Conservation (phyloP, 441 rosid species). For the Adansonia gregorii region DNA sequence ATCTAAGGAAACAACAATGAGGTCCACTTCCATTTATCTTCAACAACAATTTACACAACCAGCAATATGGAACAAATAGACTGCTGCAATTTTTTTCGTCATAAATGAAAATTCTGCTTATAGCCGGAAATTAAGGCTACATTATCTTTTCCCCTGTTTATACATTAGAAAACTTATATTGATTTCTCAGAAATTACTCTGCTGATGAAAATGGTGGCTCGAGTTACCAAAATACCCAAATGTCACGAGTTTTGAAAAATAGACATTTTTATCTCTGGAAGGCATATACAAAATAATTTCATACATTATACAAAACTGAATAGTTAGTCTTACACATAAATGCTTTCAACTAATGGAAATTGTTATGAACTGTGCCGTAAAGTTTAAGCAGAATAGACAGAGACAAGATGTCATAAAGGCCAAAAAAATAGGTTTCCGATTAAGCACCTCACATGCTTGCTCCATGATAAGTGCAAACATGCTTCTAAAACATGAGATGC, state of each 20-base stretch:
- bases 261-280: neutral
- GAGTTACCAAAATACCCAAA: neutral
- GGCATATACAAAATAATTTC: neutral
- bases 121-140: neutral
- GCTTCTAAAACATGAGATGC: neutral
- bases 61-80: neutral
- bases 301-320: neutral
- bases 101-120: neutral
- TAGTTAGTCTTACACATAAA: neutral
- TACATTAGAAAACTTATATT: neutral
- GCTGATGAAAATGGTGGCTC: neutral
- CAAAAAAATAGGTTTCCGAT: neutral
- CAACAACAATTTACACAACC: neutral
- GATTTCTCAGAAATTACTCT: constrained; percentile 2
- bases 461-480: neutral
- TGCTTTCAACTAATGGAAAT: constrained; percentile 10
- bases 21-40: neutral
- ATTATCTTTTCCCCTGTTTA: neutral
- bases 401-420: neutral
- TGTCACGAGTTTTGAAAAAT: neutral
- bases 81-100: neutral
- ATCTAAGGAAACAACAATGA: neutral
- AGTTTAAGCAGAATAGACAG: neutral
- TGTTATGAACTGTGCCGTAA: neutral
- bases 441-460: neutral